Conservation (phyloP, 2,329 filamentous ascomycete species). For the Pezicula carpinea region DNA sequence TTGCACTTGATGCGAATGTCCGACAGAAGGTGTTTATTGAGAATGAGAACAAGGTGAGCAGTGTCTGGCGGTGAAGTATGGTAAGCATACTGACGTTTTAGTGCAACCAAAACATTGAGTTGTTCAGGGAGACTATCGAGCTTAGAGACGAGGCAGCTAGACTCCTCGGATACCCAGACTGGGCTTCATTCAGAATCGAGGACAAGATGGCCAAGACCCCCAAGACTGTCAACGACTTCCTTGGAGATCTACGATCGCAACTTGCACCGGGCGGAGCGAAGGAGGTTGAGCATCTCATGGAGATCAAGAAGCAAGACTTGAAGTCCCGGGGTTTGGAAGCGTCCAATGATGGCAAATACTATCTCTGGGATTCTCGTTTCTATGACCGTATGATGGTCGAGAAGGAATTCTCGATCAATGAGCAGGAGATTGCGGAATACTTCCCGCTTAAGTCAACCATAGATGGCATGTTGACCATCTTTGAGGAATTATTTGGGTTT, state of each 20-base stretch:
- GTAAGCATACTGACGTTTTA: conserved; percentile 15
- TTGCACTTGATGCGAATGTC: conserved; percentile 65
- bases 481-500: conserved; percentile 77
- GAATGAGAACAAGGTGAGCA: conserved; percentile 70
- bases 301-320: conserved; percentile 68
- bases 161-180: conserved; percentile 70
- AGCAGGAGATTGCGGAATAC: conserved; percentile 77
- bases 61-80: background rate
- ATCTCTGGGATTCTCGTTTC: conserved; percentile 77
- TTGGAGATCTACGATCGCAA: conserved; percentile 63
- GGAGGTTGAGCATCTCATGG: conserved; percentile 66
- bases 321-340: conserved; percentile 48
- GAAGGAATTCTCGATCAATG: conserved; percentile 74
- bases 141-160: conserved; percentile 75
- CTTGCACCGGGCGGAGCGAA: conserved; percentile 65
- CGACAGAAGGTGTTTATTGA: conserved; percentile 65
- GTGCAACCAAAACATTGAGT: conserved; percentile 65
- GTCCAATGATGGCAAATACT: conserved; percentile 64
- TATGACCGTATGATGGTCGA: conserved; percentile 79
- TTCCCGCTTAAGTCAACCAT: conserved; percentile 75
- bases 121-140: conserved; percentile 71
- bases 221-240: conserved; percentile 66
- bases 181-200: conserved; percentile 71
- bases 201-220: conserved; percentile 83
- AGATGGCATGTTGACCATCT: conserved; percentile 74